Percentiles rank a stretch among this genome's conserved stretches.
Conservation (phyloP, 169 alveolate genomes). For the Plasmodium gaboni region DNA sequence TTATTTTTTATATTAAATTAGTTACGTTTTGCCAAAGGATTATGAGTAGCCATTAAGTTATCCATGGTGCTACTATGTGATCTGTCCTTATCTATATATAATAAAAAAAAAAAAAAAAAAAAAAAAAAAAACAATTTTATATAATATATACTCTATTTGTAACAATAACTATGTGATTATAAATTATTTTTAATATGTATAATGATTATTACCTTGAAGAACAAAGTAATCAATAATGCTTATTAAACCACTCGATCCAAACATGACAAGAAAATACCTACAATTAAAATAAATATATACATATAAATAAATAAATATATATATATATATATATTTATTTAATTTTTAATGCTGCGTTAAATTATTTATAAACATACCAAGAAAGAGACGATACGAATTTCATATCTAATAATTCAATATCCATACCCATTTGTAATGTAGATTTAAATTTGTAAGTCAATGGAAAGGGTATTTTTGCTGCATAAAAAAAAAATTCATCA, state of each 20-base stretch:
- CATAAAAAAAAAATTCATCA: not conserved
- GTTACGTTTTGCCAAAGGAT: constrained; percentile 70
- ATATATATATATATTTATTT: not conserved
- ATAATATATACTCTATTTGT: not conserved
- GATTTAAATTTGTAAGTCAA: constrained; percentile 85
- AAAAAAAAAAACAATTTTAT: not conserved
- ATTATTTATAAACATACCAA: constrained; percentile 68
- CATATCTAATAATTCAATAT: constrained; percentile 77
- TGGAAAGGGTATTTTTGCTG: constrained; percentile 88
- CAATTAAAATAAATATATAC: not conserved
- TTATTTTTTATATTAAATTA: not conserved
- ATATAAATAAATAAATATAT: constrained; percentile 13
- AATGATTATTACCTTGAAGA: constrained; percentile 62
- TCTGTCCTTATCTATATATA: constrained; percentile 60
- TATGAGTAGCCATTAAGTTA: constrained; percentile 46
- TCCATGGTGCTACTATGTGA: constrained; percentile 54
- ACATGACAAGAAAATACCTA: constrained; percentile 77
- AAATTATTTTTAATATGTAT: not conserved
- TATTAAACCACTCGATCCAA: constrained; percentile 67
- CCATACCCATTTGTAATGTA: constrained; percentile 88
- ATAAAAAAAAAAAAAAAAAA: constrained; percentile 4
- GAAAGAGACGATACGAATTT: constrained; percentile 81
- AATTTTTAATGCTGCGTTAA: not conserved
- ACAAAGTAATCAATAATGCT: constrained; percentile 73
- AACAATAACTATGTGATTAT: no score